Evolutionary conservation across 441 rosid genomes (phyloP).

Genomic region (Corymbia citriodora): DNA sequence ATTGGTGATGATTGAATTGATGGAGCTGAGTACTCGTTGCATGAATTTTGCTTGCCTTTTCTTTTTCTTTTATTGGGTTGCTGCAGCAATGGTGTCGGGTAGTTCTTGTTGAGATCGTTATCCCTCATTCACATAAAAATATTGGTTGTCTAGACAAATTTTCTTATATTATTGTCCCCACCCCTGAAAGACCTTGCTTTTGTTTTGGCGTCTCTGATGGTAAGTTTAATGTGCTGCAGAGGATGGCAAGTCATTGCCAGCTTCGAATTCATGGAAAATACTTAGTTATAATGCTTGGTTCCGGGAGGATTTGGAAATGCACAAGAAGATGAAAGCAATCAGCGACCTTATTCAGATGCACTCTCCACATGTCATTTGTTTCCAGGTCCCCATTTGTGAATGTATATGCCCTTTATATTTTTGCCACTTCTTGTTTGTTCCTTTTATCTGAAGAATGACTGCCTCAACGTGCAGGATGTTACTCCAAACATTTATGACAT

Average conservation of each 20-base stretch:
- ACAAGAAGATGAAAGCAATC: constrained; percentile 68
- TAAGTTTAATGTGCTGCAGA: constrained; percentile 14
- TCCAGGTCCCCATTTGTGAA: constrained; percentile 50
- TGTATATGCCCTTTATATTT: neutral
- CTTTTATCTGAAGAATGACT: neutral
- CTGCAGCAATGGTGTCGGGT: neutral
- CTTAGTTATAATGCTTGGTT: constrained; percentile 96
- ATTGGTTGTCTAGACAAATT: neutral
- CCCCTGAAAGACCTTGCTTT: neutral
- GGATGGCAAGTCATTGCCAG: constrained; percentile 24
- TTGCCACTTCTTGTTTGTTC: neutral
- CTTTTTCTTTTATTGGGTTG: neutral
- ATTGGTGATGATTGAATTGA: neutral
- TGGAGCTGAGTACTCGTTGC: neutral
- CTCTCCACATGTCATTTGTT: constrained; percentile 79
- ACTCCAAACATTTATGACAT: constrained; percentile 58
- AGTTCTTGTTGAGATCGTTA: too few species aligned
- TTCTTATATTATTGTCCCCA: neutral
- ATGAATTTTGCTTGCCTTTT: neutral
- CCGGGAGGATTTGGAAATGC: constrained; percentile 80
- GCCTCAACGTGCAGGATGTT: constrained; percentile 55
- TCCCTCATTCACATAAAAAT: neutral
- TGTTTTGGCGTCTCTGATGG: neutral
- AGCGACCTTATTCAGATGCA: constrained; percentile 69
- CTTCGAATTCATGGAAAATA: constrained; percentile 26